phyloP scores from a whole-genome alignment of 169 alveolate species.

The Plasmodium knowlesi region DNA sequence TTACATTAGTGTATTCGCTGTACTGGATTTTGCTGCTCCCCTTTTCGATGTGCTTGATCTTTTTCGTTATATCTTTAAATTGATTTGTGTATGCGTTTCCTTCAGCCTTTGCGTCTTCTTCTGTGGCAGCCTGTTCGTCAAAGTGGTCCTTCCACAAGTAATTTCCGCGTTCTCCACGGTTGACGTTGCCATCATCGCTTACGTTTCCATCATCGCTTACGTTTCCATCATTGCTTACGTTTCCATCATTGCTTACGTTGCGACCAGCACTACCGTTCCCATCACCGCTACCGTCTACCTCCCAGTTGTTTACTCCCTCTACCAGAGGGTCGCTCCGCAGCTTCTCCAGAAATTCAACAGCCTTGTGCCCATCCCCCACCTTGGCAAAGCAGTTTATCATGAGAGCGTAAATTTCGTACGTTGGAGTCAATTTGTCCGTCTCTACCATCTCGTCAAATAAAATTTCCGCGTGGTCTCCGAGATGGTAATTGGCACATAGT shows the following conservation, averaged over 20 bases:
- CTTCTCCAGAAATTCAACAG: slow-evolving; percentile 57
- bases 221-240: too few species aligned
- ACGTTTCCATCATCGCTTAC: not conserved
- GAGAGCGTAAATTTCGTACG: slow-evolving; percentile 61
- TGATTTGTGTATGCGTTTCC: slow-evolving; percentile 15
- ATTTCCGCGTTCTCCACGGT: not conserved
- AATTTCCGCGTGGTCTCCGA: slow-evolving; percentile 61
- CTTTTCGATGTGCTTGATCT: slow-evolving; percentile 53
- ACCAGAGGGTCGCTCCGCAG: slow-evolving; percentile 57
- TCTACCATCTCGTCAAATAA: slow-evolving; percentile 65
- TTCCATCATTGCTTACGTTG: not conserved
- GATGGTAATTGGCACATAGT: slow-evolving; percentile 57
- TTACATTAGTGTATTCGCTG: slow-evolving; percentile 71
- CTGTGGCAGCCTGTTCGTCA: not conserved
- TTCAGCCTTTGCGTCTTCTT: not conserved
- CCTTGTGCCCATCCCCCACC: slow-evolving; percentile 49
- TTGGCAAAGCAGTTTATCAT: slow-evolving; percentile 73
- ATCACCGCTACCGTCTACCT: too few species aligned
- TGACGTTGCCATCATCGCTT: not conserved
- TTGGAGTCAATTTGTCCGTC: slow-evolving; percentile 50
- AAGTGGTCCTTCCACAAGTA: not conserved
- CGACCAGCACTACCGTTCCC: too few species aligned
- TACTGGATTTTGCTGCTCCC: slow-evolving; percentile 53
- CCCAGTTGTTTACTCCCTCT: slow-evolving; percentile 6
- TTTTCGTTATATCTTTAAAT: slow-evolving; percentile 28